Evolutionary conservation across 1,284 basidiomycete species (phyloP).

Genomic region (Cystobasidium slooffiae): DNA sequence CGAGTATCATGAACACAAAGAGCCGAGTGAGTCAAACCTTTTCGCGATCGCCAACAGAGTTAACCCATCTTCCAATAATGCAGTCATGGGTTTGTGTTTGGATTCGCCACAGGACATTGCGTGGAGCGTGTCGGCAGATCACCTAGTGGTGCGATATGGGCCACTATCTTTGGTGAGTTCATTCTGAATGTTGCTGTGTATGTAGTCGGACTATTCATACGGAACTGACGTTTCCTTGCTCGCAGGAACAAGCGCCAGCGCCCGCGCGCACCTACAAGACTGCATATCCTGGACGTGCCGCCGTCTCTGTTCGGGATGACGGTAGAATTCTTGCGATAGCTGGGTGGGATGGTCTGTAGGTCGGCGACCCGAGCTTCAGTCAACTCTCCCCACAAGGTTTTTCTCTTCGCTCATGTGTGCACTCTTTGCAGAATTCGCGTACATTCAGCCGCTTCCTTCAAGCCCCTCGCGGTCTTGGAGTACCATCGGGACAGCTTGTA

Average conservation of each 20-base stretch:
- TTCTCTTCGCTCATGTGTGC: too few relatives aligned
- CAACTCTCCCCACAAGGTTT: too few relatives aligned
- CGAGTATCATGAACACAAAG: slow-evolving; percentile 49
- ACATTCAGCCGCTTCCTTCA: slow-evolving; percentile 47
- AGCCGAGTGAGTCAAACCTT: slow-evolving; percentile 47
- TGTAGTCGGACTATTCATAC: background rate
- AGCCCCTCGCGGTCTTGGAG: slow-evolving; percentile 50
- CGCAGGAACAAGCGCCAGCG: background rate
- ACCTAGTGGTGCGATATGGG: slow-evolving; percentile 47
- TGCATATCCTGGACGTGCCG: slow-evolving; percentile 44
- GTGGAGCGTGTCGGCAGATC: slow-evolving; percentile 45
- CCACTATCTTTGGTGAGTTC: slow-evolving; percentile 21
- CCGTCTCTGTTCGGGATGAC: slow-evolving; percentile 44
- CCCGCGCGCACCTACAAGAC: slow-evolving; percentile 34
- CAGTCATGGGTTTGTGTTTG: slow-evolving; percentile 50
- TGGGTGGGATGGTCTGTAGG: slow-evolving; percentile 53
- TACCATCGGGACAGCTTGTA: slow-evolving; percentile 52
- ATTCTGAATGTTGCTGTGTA: background rate
- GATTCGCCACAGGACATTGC: background rate
- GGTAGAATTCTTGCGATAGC: slow-evolving; percentile 49
- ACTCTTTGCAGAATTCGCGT: slow-evolving; percentile 45
- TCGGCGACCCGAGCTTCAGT: background rate
- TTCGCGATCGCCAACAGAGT: background rate
- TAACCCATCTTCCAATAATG: background rate
- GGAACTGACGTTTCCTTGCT: background rate